Evolutionary conservation across 2,329 filamentous ascomycete species (phyloP).

Genomic region (Fusarium sp.): DNA sequence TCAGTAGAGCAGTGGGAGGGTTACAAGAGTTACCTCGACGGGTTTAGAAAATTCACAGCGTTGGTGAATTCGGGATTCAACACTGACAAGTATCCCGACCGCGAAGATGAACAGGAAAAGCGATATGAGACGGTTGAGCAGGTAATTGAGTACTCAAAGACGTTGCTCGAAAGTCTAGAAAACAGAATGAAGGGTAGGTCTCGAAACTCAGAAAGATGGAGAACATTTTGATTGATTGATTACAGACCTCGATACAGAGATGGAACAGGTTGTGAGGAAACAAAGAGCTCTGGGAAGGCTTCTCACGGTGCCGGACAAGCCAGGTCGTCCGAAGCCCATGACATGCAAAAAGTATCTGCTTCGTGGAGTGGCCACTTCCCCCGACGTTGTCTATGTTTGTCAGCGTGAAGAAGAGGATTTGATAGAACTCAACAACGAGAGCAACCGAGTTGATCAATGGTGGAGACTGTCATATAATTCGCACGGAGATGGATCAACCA

Average conservation of each 20-base stretch:
- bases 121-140: constrained; percentile 49
- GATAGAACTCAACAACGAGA: constrained; percentile 55
- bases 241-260: constrained; percentile 48
- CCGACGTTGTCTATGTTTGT: constrained; percentile 64
- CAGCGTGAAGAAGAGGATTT: constrained; percentile 56
- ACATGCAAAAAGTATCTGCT: constrained; percentile 61
- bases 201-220: neutral
- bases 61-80: constrained; percentile 56
- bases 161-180: constrained; percentile 52
- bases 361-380: constrained; percentile 62
- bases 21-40: constrained; percentile 53
- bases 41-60: constrained; percentile 51
- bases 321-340: constrained; percentile 53
- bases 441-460: constrained; percentile 61
- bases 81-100: constrained; percentile 52
- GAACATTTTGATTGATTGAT: constrained; percentile 23
- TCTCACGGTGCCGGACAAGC: constrained; percentile 55
- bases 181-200: constrained; percentile 52
- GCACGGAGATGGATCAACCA: constrained; percentile 53
- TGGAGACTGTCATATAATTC: constrained; percentile 63
- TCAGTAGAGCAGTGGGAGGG: constrained; percentile 49
- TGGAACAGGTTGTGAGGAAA: constrained; percentile 51
- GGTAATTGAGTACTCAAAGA: constrained; percentile 51
- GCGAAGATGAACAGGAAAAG: constrained; percentile 50
- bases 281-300: constrained; percentile 55